A percentile compares a stretch with the other conserved stretches of the same genome.
These are phyloP conservation scores for Lipomyces japonicus DNA, from an alignment of 805 yeast species.

Conservation along the genomic window DNA sequence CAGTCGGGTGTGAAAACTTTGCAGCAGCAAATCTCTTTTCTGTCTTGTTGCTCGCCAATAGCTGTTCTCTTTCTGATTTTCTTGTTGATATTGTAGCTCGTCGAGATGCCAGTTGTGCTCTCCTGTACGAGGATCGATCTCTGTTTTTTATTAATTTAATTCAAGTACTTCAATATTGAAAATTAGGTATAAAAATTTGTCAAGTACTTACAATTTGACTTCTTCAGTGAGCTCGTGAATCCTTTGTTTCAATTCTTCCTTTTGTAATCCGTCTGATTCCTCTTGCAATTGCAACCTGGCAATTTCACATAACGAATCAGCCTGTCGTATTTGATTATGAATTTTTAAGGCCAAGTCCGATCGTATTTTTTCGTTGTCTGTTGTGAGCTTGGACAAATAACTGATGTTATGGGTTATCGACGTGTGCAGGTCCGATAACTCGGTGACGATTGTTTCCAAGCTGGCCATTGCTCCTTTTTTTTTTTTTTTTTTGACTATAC, in stretches of 20 bases:
- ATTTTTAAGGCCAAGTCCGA: conserved; percentile 13
- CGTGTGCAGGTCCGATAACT: conserved; percentile 5
- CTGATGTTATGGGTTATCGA: conserved; percentile 6
- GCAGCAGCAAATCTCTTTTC: conserved; percentile 1
- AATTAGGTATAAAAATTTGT: not conserved
- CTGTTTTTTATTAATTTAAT: conserved; percentile 5
- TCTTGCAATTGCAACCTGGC: conserved; percentile 14
- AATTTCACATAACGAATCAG: conserved; percentile 14
- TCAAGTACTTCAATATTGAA: not conserved
- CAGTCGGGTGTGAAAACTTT: not conserved
- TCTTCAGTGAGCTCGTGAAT: not conserved
- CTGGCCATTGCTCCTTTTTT: not conserved
- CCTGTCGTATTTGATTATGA: conserved; percentile 13
- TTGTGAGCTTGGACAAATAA: conserved; percentile 1
- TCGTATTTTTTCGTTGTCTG: conserved; percentile 14
- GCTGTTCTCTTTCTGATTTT: conserved; percentile 11
- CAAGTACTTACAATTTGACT: not conserved
- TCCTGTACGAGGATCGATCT: conserved; percentile 25
- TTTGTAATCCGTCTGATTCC: not conserved
- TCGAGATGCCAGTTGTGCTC: conserved; percentile 29
- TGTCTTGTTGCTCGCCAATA: conserved; percentile 3
- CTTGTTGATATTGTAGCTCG: conserved; percentile 4
- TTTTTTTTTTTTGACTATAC: not conserved
- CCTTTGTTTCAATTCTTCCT: not conserved
- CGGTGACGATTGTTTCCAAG: not conserved